Conservation (phyloP, 176 grass and related monocot species). For the Alopecurus myosuroides region DNA sequence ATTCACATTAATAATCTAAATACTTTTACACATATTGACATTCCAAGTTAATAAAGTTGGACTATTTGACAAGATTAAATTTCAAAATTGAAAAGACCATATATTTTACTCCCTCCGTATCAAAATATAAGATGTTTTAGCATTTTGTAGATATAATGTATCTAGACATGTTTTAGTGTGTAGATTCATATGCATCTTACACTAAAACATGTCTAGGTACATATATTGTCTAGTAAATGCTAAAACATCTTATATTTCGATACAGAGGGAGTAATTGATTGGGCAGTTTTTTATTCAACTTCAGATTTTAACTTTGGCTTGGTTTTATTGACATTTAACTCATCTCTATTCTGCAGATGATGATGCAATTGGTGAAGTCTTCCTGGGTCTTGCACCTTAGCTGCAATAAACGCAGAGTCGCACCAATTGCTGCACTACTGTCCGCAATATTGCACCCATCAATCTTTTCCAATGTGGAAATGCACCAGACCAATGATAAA, state of each 20-base stretch:
- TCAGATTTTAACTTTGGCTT: neutral
- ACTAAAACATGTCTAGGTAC: too few relatives aligned
- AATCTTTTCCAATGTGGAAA: constrained; percentile 63
- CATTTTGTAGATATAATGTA: too few relatives aligned
- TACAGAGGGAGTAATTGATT: too few relatives aligned
- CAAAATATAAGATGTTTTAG: too few relatives aligned
- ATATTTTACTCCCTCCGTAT: too few relatives aligned
- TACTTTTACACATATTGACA: neutral
- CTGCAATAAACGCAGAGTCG: constrained; percentile 92
- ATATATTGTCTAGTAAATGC: too few relatives aligned
- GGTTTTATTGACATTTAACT: neutral
- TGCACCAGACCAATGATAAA: constrained; percentile 60
- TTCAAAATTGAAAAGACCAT: neutral
- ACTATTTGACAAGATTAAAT: neutral
- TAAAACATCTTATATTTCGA: too few relatives aligned
- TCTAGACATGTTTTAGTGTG: too few relatives aligned
- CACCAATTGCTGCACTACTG: constrained; percentile 83
- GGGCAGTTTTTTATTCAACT: neutral
- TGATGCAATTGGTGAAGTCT: constrained; percentile 83
- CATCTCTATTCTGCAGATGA: constrained; percentile 51
- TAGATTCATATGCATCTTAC: too few relatives aligned
- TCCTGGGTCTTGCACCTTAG: constrained; percentile 85
- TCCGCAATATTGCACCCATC: constrained; percentile 76
- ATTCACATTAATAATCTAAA: neutral
- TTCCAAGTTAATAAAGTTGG: neutral